phyloP scores from a whole-genome alignment of 1,284 basidiomycete genomes.

The Schizopora paradoxa region DNA sequence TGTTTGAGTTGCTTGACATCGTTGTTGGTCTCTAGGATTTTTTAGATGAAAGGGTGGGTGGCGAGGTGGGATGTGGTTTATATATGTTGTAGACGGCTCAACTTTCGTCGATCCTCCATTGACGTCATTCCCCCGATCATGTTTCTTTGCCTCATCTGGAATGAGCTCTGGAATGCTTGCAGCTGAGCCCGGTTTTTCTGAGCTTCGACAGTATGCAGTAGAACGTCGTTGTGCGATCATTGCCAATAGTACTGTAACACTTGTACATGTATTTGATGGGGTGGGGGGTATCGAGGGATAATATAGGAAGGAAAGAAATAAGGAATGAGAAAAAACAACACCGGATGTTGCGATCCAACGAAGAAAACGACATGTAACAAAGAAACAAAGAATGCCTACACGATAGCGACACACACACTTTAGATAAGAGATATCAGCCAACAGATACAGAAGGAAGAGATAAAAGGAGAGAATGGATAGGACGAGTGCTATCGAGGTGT shows the following conservation, averaged over 20 bases:
- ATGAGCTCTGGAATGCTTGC: neutral
- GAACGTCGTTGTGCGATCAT: neutral
- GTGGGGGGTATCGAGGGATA: neutral
- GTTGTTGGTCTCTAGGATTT: neutral
- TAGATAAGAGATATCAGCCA: neutral
- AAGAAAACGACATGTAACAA: conserved; percentile 3
- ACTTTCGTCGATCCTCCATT: neutral
- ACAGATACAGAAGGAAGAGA: conserved; percentile 2
- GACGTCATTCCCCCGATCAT: neutral
- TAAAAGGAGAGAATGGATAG: conserved; percentile 4
- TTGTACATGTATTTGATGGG: neutral
- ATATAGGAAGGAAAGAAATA: neutral
- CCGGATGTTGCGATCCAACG: too few species aligned
- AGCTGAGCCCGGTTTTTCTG: neutral
- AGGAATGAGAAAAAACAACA: conserved; percentile 1
- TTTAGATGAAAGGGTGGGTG: neutral
- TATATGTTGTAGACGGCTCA: neutral
- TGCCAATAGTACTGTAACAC: neutral
- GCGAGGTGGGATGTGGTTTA: neutral
- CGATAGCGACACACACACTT: neutral
- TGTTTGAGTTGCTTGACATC: conserved; percentile 9
- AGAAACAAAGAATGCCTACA: conserved; percentile 1
- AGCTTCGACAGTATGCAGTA: neutral
- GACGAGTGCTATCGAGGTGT: conserved; percentile 14
- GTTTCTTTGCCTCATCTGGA: neutral